phyloP scores from a whole-genome alignment of 768 basidiomycete species.

The Strobilomyces echinocephalus region DNA sequence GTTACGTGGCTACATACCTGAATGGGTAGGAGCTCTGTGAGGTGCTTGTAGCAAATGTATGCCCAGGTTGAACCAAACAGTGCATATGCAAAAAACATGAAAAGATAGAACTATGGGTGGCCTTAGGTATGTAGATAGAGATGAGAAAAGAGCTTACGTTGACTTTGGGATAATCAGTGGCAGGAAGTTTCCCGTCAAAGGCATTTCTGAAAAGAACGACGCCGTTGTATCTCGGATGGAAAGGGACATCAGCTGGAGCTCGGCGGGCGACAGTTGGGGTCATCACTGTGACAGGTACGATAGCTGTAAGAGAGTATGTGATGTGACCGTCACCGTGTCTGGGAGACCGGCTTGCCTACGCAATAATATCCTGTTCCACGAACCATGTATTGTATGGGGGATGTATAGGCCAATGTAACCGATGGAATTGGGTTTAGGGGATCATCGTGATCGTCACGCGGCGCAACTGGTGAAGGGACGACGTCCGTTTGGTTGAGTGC shows the following conservation, averaged over 20 bases:
- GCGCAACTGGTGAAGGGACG: background rate
- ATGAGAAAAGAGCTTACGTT: conserved; percentile 50
- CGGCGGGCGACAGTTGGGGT: conserved; percentile 31
- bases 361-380: conserved; percentile 93
- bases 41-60: conserved; percentile 74
- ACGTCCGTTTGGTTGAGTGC: conserved; percentile 42
- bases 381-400: conserved; percentile 80
- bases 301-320: conserved; percentile 44
- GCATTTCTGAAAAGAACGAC: conserved; percentile 80
- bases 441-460: conserved; percentile 25
- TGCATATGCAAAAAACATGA: conserved; percentile 76
- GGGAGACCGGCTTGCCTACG: conserved; percentile 61
- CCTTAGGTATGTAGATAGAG: background rate
- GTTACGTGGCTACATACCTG: conserved; percentile 48
- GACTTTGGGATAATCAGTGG: conserved; percentile 96
- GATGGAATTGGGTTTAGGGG: conserved; percentile 46
- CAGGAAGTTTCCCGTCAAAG: conserved; percentile 84
- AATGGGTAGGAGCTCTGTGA: conserved; percentile 81
- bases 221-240: conserved; percentile 76
- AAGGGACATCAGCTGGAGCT: conserved; percentile 48
- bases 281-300: conserved; percentile 85
- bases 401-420: conserved; percentile 51
- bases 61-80: conserved; percentile 71
- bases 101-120: conserved; percentile 71
- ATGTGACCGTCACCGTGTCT: background rate